Conservation (phyloP, 768 basidiomycete genomes). For the Mycena rebaudengoi region DNA sequence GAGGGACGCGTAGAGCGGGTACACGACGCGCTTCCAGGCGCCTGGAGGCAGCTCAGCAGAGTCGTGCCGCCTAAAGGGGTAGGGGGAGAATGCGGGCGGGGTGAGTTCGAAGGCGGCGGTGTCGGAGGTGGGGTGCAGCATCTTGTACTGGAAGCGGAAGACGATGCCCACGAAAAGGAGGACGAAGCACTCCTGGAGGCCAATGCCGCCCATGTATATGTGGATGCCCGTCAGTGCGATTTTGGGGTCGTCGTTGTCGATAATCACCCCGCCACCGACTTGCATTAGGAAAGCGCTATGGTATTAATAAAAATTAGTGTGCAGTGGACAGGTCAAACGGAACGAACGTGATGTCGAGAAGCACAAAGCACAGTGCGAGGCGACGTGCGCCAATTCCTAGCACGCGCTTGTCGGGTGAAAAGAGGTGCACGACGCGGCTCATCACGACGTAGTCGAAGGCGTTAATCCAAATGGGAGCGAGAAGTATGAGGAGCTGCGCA, state of each 20-base stretch:
- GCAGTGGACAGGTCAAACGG: not conserved
- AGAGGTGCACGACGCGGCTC: slow-evolving; percentile 29
- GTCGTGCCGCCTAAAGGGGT: not conserved
- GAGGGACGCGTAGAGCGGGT: slow-evolving; percentile 27
- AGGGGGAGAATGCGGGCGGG: too few relatives aligned
- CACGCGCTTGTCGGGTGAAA: slow-evolving; percentile 29
- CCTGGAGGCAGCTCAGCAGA: not conserved
- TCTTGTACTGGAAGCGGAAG: slow-evolving; percentile 23
- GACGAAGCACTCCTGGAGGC: slow-evolving; percentile 33
- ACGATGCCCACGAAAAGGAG: slow-evolving; percentile 27
- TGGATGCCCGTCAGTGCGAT: slow-evolving; percentile 16
- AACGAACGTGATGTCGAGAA: slow-evolving; percentile 29
- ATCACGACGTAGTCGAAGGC: slow-evolving; percentile 34
- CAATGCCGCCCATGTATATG: slow-evolving; percentile 36
- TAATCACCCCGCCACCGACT: slow-evolving; percentile 26
- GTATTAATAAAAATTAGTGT: not conserved
- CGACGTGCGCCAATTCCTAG: slow-evolving; percentile 25
- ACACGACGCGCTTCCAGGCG: slow-evolving; percentile 29
- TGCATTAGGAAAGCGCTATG: slow-evolving; percentile 30
- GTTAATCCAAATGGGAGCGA: slow-evolving; percentile 35
- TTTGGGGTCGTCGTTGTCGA: slow-evolving; percentile 3
- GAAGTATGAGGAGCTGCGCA: slow-evolving; percentile 31
- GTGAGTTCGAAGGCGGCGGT: too few relatives aligned
- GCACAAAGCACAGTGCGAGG: slow-evolving; percentile 26
- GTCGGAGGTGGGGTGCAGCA: too few relatives aligned